These are phyloP conservation scores for Acer yangbiense DNA, from an alignment of 345 rosid species.

Conservation along the genomic window DNA sequence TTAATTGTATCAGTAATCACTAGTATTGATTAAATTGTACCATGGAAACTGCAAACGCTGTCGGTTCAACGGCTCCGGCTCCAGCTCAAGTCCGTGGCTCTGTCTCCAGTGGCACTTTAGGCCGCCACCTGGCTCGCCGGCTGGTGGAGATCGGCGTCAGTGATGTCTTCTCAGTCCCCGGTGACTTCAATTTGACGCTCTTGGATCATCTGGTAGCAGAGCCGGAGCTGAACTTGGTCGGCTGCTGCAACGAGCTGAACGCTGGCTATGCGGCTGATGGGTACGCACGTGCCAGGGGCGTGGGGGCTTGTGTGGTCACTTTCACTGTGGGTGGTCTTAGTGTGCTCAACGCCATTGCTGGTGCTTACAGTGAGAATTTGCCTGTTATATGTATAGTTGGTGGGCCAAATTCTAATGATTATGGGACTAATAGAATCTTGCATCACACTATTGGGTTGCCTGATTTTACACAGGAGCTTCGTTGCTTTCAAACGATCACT, in stretches of 20 bases:
- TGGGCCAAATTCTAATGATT: constrained; percentile 72
- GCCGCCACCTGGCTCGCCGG: constrained; percentile 63
- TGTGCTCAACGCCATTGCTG: constrained; percentile 68
- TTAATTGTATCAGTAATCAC: not conserved
- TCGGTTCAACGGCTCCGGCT: constrained; percentile 33
- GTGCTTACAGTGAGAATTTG: constrained; percentile 74
- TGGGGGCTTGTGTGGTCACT: constrained; percentile 74
- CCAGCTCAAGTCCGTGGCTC: constrained; percentile 21
- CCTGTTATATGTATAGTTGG: constrained; percentile 70
- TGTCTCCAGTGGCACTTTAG: constrained; percentile 44
- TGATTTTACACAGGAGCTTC: constrained; percentile 66
- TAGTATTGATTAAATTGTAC: not conserved
- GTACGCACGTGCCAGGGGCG: constrained; percentile 64
- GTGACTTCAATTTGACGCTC: constrained; percentile 68
- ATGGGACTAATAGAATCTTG: constrained; percentile 66
- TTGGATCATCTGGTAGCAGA: constrained; percentile 65
- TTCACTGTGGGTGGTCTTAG: constrained; percentile 84
- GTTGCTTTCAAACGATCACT: constrained; percentile 65
- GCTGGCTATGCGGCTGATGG: constrained; percentile 86
- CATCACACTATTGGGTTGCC: constrained; percentile 78
- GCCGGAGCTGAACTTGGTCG: constrained; percentile 55
- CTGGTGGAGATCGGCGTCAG: constrained; percentile 68
- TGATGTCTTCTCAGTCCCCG: constrained; percentile 76
- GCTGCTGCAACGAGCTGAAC: constrained; percentile 81
- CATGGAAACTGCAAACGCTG: constrained; percentile 44